phyloP scores from a whole-genome alignment of 75 land plant genomes.

The Selaginella moellendorffii region DNA sequence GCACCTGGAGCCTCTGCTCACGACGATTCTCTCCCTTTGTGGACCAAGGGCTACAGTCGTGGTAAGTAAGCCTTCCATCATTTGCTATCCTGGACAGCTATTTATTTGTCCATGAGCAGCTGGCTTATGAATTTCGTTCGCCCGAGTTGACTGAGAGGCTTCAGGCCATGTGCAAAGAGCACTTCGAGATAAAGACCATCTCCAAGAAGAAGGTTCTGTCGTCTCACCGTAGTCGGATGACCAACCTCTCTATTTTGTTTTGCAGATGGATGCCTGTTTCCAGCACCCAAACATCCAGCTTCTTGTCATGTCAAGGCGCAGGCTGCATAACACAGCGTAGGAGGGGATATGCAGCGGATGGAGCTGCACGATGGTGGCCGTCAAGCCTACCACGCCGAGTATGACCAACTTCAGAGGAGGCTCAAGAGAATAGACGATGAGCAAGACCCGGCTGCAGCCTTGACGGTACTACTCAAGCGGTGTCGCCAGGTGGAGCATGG shows the following conservation, averaged over 20 bases:
- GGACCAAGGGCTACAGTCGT: conserved; percentile 82
- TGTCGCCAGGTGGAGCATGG: too few relatives aligned
- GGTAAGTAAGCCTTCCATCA: conserved; percentile 24
- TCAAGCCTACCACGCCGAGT: background rate
- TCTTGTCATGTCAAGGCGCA: conserved; percentile 29
- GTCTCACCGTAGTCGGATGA: background rate
- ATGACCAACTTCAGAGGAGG: background rate
- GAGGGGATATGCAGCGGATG: too few relatives aligned
- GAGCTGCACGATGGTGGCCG: background rate
- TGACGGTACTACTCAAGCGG: too few relatives aligned
- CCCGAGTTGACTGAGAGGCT: conserved; percentile 63
- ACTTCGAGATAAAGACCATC: conserved; percentile 65
- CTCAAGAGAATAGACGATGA: too few relatives aligned
- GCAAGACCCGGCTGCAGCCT: too few relatives aligned
- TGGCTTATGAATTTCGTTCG: conserved; percentile 88
- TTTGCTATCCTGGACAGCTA: background rate
- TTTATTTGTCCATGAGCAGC: conserved; percentile 19
- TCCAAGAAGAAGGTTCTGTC: conserved; percentile 21
- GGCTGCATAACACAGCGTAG: background rate
- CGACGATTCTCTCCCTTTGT: conserved; percentile 56
- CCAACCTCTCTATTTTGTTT: background rate
- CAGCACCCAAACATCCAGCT: conserved; percentile 76
- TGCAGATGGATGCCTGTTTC: conserved; percentile 75
- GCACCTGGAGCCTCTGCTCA: conserved; percentile 62
- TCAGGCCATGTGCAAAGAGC: conserved; percentile 50